Evolutionary conservation across 179 eudicot genomes (phyloP).

Genomic region (Heliamphora pulchella): DNA sequence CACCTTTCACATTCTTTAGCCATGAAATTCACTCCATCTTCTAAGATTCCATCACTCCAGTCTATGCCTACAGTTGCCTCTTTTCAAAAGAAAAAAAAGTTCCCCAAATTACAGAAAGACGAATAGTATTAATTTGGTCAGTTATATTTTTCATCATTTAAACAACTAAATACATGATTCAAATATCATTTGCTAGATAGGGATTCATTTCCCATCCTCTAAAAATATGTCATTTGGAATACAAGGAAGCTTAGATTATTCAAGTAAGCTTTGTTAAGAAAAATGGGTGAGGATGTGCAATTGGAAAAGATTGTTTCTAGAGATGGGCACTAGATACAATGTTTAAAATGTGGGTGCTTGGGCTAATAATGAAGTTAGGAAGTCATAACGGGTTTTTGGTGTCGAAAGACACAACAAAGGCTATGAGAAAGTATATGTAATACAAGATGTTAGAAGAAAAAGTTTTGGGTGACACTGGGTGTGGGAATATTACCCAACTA

Average conservation of each 20-base stretch:
- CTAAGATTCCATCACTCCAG: too few relatives aligned
- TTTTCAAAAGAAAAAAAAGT: neutral
- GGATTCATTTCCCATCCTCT: neutral
- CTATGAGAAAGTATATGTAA: neutral
- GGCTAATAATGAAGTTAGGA: neutral
- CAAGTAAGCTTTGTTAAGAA: neutral
- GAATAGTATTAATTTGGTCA: neutral
- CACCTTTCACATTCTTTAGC: too few relatives aligned
- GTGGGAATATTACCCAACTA: neutral
- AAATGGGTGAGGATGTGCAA: neutral
- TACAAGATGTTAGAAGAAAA: neutral
- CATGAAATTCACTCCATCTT: too few relatives aligned
- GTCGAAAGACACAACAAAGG: neutral
- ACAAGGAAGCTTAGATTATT: neutral
- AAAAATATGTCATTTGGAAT: neutral
- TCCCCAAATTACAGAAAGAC: neutral
- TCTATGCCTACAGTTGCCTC: too few relatives aligned
- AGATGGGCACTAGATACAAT: neutral
- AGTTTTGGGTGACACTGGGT: neutral
- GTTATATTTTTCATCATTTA: neutral
- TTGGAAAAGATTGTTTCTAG: neutral
- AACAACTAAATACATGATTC: neutral
- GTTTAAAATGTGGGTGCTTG: neutral
- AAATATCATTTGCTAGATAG: neutral
- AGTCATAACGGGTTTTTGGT: too few relatives aligned